phyloP scores from a whole-genome alignment of 352 stramenopile species.

The Pythium sp. region DNA sequence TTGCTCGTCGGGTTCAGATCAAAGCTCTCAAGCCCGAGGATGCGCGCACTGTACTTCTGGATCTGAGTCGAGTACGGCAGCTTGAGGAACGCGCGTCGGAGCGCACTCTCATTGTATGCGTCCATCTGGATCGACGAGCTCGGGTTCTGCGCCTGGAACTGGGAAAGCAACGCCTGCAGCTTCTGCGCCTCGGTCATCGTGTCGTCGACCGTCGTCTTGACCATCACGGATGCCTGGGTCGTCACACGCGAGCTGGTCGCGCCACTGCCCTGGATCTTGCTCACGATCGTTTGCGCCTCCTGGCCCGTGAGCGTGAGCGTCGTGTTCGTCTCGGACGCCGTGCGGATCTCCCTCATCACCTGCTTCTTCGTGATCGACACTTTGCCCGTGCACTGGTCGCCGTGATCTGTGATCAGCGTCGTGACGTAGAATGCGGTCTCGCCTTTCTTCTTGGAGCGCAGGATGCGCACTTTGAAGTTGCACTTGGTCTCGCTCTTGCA shows the following conservation, averaged over 20 bases:
- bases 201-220: constrained; percentile 30
- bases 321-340: constrained; percentile 24
- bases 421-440: constrained; percentile 17
- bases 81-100: constrained; percentile 49
- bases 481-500: constrained; percentile 44
- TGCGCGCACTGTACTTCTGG: constrained; percentile 28
- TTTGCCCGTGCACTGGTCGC: constrained; percentile 29
- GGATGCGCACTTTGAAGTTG: constrained; percentile 38
- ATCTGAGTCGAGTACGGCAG: constrained; percentile 34
- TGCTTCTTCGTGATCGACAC: constrained; percentile 38
- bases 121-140: constrained; percentile 33
- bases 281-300: constrained; percentile 32
- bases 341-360: constrained; percentile 38
- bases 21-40: constrained; percentile 36
- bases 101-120: constrained; percentile 25
- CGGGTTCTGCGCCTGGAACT: constrained; percentile 44
- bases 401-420: constrained; percentile 37
- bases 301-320: constrained; percentile 30
- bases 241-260: constrained; percentile 30
- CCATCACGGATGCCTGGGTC: constrained; percentile 36
- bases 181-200: constrained; percentile 31
- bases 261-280: constrained; percentile 7
- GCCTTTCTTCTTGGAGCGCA: constrained; percentile 21
- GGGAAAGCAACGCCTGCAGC: constrained; percentile 39
- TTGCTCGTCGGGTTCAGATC: constrained; percentile 26